These are phyloP conservation scores for Pseudoscleropodium purum DNA, from an alignment of 225 moss, liverwort and hornwort species.

Conservation along the genomic window DNA sequence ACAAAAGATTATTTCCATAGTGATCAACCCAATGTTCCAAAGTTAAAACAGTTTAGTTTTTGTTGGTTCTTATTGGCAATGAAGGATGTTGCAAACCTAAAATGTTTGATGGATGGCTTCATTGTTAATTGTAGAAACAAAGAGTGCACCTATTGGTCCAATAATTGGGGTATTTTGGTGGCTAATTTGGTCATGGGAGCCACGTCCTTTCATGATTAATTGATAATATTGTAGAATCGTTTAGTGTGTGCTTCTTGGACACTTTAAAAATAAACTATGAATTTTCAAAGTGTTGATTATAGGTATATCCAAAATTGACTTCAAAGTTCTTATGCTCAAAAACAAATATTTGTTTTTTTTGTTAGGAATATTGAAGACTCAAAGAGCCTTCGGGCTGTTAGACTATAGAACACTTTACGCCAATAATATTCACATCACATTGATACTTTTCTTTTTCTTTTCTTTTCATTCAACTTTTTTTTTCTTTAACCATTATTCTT, in stretches of 20 bases:
- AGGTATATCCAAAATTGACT: background rate
- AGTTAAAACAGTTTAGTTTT: no score
- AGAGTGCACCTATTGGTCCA: background rate
- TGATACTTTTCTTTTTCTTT: no score
- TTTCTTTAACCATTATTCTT: no score
- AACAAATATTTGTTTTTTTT: background rate
- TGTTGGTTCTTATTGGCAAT: background rate
- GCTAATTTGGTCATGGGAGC: background rate
- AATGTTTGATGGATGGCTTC: no score
- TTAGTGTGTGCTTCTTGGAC: background rate
- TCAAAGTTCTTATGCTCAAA: background rate
- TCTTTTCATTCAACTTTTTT: no score
- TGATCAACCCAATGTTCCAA: rapidly evolving
- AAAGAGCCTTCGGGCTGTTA: no score
- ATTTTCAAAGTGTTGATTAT: background rate
- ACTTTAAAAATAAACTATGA: background rate
- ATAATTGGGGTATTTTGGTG: background rate
- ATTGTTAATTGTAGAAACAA: background rate
- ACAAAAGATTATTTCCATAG: rapidly evolving
- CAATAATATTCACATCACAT: no score
- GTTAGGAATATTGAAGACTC: no score
- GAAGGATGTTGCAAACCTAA: rapidly evolving
- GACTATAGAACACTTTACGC: no score
- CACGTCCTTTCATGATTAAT: rapidly evolving
- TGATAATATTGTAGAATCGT: background rate